Evolutionary conservation across 495 filamentous ascomycete genomes (phyloP).

Genomic region (Podospora fimiseda): DNA sequence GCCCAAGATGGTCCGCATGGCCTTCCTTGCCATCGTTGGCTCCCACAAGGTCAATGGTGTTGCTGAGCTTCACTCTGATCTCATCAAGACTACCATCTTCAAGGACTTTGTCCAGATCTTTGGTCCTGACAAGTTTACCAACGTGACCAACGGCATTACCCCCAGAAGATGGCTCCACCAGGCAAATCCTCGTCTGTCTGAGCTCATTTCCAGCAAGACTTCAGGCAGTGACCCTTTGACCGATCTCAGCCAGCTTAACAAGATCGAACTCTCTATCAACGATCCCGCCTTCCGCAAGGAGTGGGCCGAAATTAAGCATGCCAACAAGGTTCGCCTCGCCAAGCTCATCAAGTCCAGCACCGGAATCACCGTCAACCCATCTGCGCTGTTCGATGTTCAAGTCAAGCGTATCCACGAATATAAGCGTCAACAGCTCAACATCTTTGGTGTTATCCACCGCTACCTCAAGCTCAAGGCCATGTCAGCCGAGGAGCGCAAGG

Average conservation of each 20-base stretch:
- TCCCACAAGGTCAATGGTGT: slow-evolving; percentile 99
- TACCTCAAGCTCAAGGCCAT: slow-evolving; percentile 85
- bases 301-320: slow-evolving; percentile 82
- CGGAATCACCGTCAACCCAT: slow-evolving; percentile 75
- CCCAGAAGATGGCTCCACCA: slow-evolving; percentile 95
- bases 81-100: slow-evolving; percentile 98
- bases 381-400: slow-evolving; percentile 89
- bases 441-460: slow-evolving; percentile 94
- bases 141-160: slow-evolving; percentile 97
- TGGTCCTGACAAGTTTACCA: slow-evolving; percentile 94
- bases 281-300: slow-evolving; percentile 87
- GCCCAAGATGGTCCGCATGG: slow-evolving; percentile 98
- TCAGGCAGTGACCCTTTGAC: slow-evolving; percentile 79
- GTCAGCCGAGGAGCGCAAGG: slow-evolving; percentile 78
- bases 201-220: slow-evolving; percentile 82
- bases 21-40: slow-evolving; percentile 86
- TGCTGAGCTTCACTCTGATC: slow-evolving; percentile 91
- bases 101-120: slow-evolving; percentile 95
- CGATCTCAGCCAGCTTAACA: slow-evolving; percentile 76
- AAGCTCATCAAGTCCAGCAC: slow-evolving; percentile 79
- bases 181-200: slow-evolving; percentile 88
- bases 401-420: slow-evolving; percentile 99
- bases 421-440: slow-evolving; percentile 98
- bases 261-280: slow-evolving; percentile 70
- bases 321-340: slow-evolving; percentile 67